Conservation (phyloP, 2,329 filamentous ascomycete genomes). For the Malbranchea zuffiana region DNA sequence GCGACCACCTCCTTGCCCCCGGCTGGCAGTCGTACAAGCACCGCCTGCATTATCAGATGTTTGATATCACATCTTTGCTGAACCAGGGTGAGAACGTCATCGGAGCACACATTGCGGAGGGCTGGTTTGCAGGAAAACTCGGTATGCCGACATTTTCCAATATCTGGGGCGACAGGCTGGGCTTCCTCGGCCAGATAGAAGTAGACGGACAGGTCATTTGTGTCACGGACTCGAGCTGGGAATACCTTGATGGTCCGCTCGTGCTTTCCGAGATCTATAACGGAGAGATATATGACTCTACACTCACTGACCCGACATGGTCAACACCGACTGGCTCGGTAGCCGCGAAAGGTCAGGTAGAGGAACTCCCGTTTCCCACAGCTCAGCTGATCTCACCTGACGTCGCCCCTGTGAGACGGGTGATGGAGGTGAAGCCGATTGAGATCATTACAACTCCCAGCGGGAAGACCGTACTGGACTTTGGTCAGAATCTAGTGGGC, state of each 20-base stretch:
- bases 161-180: constrained; percentile 21
- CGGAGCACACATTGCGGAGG: too few relatives aligned
- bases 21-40: constrained; percentile 45
- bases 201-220: constrained; percentile 14
- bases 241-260: constrained; percentile 16
- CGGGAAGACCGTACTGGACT: constrained; percentile 44
- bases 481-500: constrained; percentile 50
- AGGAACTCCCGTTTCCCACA: constrained; percentile 24
- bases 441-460: constrained; percentile 27
- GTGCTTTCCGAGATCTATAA: constrained; percentile 39
- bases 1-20: constrained; percentile 34
- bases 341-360: too few relatives aligned
- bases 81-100: constrained; percentile 37
- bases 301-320: constrained; percentile 15
- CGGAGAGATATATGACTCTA: constrained; percentile 42
- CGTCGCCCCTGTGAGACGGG: constrained; percentile 36
- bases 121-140: constrained; percentile 38
- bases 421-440: constrained; percentile 21
- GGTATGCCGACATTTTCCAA: constrained; percentile 20
- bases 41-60: constrained; percentile 44
- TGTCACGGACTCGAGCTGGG: constrained; percentile 21
- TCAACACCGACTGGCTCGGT: constrained; percentile 22
- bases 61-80: constrained; percentile 40
- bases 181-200: constrained; percentile 23
- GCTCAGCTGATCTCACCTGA: constrained; percentile 32